Base-by-base conservation (phyloP, 2,329 filamentous ascomycete species). In the Diplodia seriata region DNA sequence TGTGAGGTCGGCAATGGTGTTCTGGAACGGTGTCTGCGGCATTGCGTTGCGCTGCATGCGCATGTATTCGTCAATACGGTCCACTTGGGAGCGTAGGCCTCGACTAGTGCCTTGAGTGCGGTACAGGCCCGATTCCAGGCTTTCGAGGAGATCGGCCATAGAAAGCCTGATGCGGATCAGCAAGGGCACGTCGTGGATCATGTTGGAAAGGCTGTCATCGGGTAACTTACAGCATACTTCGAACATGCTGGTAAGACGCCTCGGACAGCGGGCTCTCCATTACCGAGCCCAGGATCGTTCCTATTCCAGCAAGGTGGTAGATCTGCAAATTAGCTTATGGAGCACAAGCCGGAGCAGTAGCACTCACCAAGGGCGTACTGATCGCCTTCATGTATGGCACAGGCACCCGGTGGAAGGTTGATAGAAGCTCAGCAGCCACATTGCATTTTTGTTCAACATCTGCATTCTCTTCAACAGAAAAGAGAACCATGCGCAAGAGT, bases 231-330 rank as follows among this genome's bases (percentile, higher is more conserved):
- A 84, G 72, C 20, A 83, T 75, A 20, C 74, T 73, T 47, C 82
- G 76, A 33, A 84, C 79, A 38, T 78, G 75, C 36, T 76, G 74
- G 70, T 83, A 84, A 1, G 76, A 77, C 38, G 73, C 73, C 70
- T 83, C 81, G 31, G 77, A 80, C n/a, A 84, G 70, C 29, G 76
- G 76, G 7, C 79, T 78, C 68, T 82, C 82, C 70, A 85, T 80
- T 33, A 83, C 81, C 4, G 79, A 80, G 23, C 81, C 81, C n/a
- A 85, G 77, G 59, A 85, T 83, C 2, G 79, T 77, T 5, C 83
- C 84, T 51, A 85, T 84, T 15, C 82, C 81, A 8, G 78, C 81
- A 4, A 85, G 75, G 70, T 85, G 83, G 70, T 85, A 79, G 6
- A 85, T 76, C 65, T 61, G 47, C 31, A 51, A 51, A 51, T 59